Evolutionary conservation across 192 early-diverging fungal species (phyloP).

Genomic region (Backusella mclennaniae): DNA sequence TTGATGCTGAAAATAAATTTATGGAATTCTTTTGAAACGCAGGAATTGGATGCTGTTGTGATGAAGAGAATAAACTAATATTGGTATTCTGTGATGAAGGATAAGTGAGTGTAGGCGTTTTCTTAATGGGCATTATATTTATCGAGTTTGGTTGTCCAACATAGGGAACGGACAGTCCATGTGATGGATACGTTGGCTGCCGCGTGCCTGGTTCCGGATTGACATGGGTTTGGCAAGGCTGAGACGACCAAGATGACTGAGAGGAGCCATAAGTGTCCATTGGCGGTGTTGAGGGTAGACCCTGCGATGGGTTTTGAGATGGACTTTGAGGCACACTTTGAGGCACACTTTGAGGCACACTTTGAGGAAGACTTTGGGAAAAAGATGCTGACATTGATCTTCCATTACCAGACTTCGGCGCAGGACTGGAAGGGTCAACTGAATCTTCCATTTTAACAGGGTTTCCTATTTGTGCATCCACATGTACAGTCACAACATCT

Average conservation of each 20-base stretch:
- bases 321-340: neutral
- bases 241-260: neutral
- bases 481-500: conserved; percentile 33
- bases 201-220: neutral
- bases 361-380: neutral
- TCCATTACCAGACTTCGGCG: neutral
- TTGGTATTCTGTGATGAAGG: neutral
- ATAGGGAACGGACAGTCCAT: neutral
- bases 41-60: neutral
- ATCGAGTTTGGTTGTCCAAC: neutral
- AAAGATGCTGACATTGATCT: neutral
- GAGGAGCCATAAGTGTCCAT: neutral
- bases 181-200: neutral
- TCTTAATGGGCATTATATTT: neutral
- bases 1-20: conserved; percentile 9
- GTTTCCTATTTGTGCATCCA: neutral
- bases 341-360: no score
- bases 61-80: neutral
- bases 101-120: neutral
- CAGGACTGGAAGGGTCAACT: neutral
- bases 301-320: neutral
- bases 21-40: neutral
- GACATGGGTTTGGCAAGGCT: neutral
- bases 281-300: neutral
- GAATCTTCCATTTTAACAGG: neutral